Evolutionary conservation across 345 rosid genomes (phyloP).

Genomic region (Corchorus capsularis): DNA sequence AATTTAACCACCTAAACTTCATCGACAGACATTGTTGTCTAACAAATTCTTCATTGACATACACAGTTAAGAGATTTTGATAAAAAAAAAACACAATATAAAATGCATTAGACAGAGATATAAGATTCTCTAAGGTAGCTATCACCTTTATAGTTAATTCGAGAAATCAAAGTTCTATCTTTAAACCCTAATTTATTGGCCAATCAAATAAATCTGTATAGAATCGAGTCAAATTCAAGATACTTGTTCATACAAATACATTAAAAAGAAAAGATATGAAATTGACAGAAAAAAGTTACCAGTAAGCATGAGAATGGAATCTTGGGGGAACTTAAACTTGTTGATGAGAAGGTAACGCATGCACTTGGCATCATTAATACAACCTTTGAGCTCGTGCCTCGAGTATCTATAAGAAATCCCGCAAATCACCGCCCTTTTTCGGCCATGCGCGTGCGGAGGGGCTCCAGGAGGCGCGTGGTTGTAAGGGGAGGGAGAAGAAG

Average conservation of each 20-base stretch:
- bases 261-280: not conserved
- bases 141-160: not conserved
- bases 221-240: slow-evolving; percentile 9
- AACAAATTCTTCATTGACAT: not conserved
- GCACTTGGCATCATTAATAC: slow-evolving; percentile 92
- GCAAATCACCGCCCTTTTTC: slow-evolving; percentile 80
- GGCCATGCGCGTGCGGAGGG: slow-evolving; percentile 63
- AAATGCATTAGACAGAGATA: not conserved
- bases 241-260: not conserved
- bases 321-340: slow-evolving; percentile 66
- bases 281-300: slow-evolving; percentile 36
- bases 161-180: not conserved
- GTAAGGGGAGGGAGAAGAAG: slow-evolving; percentile 39
- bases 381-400: slow-evolving; percentile 84
- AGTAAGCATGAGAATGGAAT: slow-evolving; percentile 84
- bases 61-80: not conserved
- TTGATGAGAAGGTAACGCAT: slow-evolving; percentile 81
- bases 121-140: slow-evolving; percentile 15
- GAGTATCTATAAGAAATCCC: slow-evolving; percentile 81
- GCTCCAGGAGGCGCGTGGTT: slow-evolving; percentile 57
- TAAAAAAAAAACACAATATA: too few species aligned
- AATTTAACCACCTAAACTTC: not conserved
- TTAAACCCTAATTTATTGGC: not conserved
- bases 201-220: not conserved
- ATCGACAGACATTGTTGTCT: too few species aligned